These are phyloP conservation scores for Trichoderma guizhouense DNA, from an alignment of 2,329 filamentous ascomycete genomes.

Conservation along the genomic window DNA sequence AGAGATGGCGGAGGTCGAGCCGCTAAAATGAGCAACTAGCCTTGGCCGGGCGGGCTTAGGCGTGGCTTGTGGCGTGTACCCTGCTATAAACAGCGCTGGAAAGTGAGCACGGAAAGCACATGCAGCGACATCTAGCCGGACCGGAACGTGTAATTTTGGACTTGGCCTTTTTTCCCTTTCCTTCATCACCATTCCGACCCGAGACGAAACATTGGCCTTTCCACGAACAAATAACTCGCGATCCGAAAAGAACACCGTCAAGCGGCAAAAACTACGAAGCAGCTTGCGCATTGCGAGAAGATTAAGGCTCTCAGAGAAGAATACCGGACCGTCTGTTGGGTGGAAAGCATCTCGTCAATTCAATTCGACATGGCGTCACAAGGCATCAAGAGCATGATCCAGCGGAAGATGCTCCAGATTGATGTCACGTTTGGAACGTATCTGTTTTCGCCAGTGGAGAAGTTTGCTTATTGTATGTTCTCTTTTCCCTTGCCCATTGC, in stretches of 20 bases:
- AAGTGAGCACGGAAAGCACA: background rate
- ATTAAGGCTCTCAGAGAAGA: too few relatives aligned
- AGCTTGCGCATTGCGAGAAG: background rate
- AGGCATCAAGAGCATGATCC: conserved; percentile 74
- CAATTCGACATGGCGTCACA: conserved; percentile 31
- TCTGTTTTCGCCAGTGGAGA: conserved; percentile 95
- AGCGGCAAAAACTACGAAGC: background rate
- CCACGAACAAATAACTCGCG: background rate
- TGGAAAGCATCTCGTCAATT: background rate
- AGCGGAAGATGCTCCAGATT: conserved; percentile 96
- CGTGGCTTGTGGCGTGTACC: background rate
- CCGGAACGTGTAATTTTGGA: background rate
- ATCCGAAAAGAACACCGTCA: background rate
- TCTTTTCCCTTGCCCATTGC: background rate
- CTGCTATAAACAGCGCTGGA: background rate
- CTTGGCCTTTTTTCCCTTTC: background rate
- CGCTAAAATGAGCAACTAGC: background rate
- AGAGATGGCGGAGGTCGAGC: background rate
- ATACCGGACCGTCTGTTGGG: background rate
- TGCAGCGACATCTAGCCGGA: background rate
- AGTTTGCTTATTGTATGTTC: conserved; percentile 83
- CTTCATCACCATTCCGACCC: background rate
- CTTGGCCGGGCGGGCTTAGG: too few relatives aligned
- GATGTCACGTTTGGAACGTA: conserved; percentile 96
- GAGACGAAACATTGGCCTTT: background rate